Percentiles rank a stretch among this genome's conserved stretches.
Evolutionary conservation across 2,329 filamentous ascomycete genomes (phyloP).

Genomic region (Aspergillaceae sp.): DNA sequence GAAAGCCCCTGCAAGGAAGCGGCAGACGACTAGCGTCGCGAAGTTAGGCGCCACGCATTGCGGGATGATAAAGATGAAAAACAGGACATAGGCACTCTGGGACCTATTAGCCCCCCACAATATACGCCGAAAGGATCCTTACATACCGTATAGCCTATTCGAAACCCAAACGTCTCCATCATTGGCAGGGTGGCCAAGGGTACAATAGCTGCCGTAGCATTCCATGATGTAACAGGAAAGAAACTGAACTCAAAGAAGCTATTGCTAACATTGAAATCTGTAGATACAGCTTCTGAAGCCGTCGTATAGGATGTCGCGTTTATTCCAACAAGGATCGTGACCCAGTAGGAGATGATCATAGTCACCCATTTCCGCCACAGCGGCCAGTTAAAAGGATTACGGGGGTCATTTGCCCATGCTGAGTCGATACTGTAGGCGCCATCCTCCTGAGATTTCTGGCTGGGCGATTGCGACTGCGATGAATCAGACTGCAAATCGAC

Average conservation of each 20-base stretch:
- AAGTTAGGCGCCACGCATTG: neutral
- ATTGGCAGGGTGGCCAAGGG: conserved; percentile 12
- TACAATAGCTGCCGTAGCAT: conserved; percentile 10
- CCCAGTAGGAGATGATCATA: conserved; percentile 9
- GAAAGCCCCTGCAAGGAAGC: neutral
- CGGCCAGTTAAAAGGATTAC: conserved; percentile 15
- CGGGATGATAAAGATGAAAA: conserved; percentile 1
- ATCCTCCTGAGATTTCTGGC: neutral
- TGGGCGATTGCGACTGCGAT: neutral
- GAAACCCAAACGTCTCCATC: conserved; percentile 14
- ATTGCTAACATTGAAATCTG: conserved; percentile 9
- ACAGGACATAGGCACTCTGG: neutral
- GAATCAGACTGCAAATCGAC: neutral
- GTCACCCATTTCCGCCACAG: conserved; percentile 10
- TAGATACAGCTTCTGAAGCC: conserved; percentile 8
- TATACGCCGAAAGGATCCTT: neutral
- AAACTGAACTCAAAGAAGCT: conserved; percentile 12
- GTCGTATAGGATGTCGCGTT: conserved; percentile 15
- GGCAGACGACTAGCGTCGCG: neutral
- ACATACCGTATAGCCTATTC: conserved; percentile 7
- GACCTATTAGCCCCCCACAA: neutral
- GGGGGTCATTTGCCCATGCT: conserved; percentile 7
- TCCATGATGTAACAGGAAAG: conserved; percentile 14
- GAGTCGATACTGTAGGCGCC: neutral
- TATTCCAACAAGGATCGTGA: conserved; percentile 12